Conservation (phyloP, 2,329 filamentous ascomycete species). For the Macrophomina phaseolina region DNA sequence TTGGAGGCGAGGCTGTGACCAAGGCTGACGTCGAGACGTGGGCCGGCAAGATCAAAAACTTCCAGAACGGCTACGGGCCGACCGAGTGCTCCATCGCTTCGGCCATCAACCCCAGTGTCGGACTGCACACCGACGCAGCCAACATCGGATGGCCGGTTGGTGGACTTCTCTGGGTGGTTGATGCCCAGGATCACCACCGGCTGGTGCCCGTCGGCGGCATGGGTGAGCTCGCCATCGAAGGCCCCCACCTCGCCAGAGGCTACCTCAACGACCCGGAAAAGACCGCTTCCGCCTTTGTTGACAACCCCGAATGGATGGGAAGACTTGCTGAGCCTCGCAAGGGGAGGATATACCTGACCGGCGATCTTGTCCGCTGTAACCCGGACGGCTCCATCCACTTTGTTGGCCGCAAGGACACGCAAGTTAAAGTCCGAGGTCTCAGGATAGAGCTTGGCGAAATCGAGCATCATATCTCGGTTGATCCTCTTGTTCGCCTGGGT, state of each 20-base stretch:
- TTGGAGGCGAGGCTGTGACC: constrained; percentile 51
- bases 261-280: constrained; percentile 45
- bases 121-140: background rate
- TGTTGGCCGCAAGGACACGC: constrained; percentile 45
- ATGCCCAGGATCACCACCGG: constrained; percentile 37
- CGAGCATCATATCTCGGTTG: constrained; percentile 44
- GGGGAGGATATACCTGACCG: constrained; percentile 36
- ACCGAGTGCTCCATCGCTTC: constrained; percentile 9
- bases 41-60: constrained; percentile 1
- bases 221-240: constrained; percentile 56
- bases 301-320: constrained; percentile 37
- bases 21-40: constrained; percentile 3
- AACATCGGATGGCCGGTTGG: background rate
- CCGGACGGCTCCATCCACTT: constrained; percentile 42
- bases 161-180: constrained; percentile 41
- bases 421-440: constrained; percentile 45
- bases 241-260: constrained; percentile 50
- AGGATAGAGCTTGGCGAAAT: constrained; percentile 47
- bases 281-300: constrained; percentile 42
- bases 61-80: constrained; percentile 47
- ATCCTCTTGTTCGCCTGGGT: constrained; percentile 6
- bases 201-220: constrained; percentile 46
- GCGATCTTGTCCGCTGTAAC: constrained; percentile 36
- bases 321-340: constrained; percentile 24
- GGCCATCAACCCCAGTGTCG: background rate